Base-by-base conservation (phyloP, 805 yeast species). In the Ogataea zsoltii region DNA sequence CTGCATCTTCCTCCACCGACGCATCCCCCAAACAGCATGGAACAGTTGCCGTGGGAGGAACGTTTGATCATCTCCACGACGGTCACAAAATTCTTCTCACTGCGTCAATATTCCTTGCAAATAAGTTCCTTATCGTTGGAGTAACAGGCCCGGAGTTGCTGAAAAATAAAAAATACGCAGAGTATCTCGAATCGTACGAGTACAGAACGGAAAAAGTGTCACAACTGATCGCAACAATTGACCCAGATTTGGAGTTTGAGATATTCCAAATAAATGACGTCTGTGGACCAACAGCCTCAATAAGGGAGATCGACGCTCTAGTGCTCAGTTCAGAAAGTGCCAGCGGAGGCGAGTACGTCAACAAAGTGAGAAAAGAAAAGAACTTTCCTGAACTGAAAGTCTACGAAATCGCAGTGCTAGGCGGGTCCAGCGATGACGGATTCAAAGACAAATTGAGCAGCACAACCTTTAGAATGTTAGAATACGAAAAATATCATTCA, bases 11-110 rank as follows among this genome's bases (percentile, higher is more conserved):
- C 9, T 9, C 25, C 9, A 6, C 9, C 5, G 25, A 21, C 9
- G 25, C 25, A 6, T 5, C 38, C 7, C 36, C 37, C 34, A 44
- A 45, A 16, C 53, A 51, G 31, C 49, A 51, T 37, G 3, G 30
- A n/a, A 48, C 53, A 2, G 58, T 55, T 12, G 92, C 96, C 0
- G 82, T 92, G 1, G 99, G 99, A 0, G 99, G 99, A 0, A 94
- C 99, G 0, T 94, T 94, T 68, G 99, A 94, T 61, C 98, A 94
- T 66, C 61, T 94, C 30, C 99, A 94, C 57, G 96, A 86, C 60
- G 99, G 98, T 0, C 99, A 94, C 66, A 88, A 87, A 63, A 84
- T 94, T 23, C 70, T 94, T 21, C 71, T 94, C 9, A 82, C 94
- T 0, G 71, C 87, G 48, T 74, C 96, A 0, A 79, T 82, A 0